A percentile compares a stretch with the other conserved stretches of the same genome.
Evolutionary conservation across 169 alveolate species (phyloP).

Genomic region (Plasmodium malariae): DNA sequence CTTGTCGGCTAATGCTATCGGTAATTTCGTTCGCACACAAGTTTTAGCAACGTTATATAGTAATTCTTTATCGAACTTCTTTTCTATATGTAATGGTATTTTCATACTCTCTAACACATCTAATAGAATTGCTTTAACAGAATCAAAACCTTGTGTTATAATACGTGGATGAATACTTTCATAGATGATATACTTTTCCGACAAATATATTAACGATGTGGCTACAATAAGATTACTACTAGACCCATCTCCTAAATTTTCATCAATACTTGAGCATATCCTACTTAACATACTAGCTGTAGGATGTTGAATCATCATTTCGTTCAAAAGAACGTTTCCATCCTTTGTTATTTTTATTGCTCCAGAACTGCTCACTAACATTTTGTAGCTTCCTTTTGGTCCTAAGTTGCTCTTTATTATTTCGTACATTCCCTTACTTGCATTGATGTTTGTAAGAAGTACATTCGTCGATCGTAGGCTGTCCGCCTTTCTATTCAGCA

Average conservation of each 20-base stretch:
- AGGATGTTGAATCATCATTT: conserved; percentile 99
- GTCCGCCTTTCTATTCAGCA: conserved; percentile 96
- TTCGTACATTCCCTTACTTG: conserved; percentile 97
- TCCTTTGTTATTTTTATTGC: conserved; percentile 97
- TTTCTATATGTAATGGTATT: conserved; percentile 69
- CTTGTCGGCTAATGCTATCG: conserved; percentile 92
- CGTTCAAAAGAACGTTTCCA: conserved; percentile 97
- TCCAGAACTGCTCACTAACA: conserved; percentile 98
- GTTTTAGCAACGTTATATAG: conserved; percentile 95
- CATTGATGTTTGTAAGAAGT: conserved; percentile 96
- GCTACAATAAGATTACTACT: conserved; percentile 96
- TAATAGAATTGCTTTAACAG: conserved; percentile 93
- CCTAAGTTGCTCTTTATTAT: conserved; percentile 97
- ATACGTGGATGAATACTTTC: conserved; percentile 98
- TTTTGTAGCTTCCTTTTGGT: conserved; percentile 99
- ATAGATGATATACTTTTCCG: conserved; percentile 83
- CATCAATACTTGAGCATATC: conserved; percentile 99
- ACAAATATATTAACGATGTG: conserved; percentile 93
- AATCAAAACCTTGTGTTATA: conserved; percentile 97
- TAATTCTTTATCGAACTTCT: conserved; percentile 91
- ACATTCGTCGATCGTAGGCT: conserved; percentile 96
- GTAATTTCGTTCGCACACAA: conserved; percentile 95
- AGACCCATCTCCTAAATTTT: conserved; percentile 99
- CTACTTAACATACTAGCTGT: conserved; percentile 99
- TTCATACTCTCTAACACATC: conserved; percentile 91